A percentile compares a stretch with the other conserved stretches of the same genome.
These are phyloP conservation scores for Phialophora chinensis DNA, from an alignment of 2,329 filamentous ascomycete species.

Conservation along the genomic window DNA sequence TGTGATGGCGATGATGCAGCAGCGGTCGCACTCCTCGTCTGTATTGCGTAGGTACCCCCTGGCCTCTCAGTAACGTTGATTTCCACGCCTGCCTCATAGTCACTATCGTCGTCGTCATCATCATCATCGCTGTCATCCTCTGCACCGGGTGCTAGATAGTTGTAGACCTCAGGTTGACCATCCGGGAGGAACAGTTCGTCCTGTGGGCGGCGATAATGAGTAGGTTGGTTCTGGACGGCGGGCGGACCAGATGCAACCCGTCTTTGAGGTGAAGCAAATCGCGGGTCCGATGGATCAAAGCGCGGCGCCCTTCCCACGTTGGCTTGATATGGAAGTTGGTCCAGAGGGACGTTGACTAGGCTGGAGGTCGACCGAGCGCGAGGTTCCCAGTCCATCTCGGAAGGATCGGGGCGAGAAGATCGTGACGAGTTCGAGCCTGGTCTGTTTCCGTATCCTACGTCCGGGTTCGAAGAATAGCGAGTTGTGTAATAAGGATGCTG, in stretches of 20 bases:
- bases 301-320: constrained; percentile 42
- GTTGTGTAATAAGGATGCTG: constrained; percentile 41
- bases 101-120: constrained; percentile 31
- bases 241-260: constrained; percentile 52
- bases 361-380: constrained; percentile 49
- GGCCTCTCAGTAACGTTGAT: constrained; percentile 35
- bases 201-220: constrained; percentile 33
- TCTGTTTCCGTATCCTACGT: constrained; percentile 42
- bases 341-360: constrained; percentile 42
- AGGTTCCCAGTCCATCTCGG: constrained; percentile 56
- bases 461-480: constrained; percentile 46
- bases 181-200: constrained; percentile 37
- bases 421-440: constrained; percentile 46
- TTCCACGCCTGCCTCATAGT: constrained; percentile 29
- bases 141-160: constrained; percentile 32
- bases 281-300: constrained; percentile 44
- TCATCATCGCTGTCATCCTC: constrained; percentile 34
- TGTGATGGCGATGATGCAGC: constrained; percentile 12
- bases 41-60: constrained; percentile 33
- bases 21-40: constrained; percentile 37
- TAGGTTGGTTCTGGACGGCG: constrained; percentile 18
- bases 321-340: constrained; percentile 43
- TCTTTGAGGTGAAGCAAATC: constrained; percentile 44
- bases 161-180: constrained; percentile 34
- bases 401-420: constrained; percentile 51